Percentiles rank a stretch among this genome's conserved stretches.
Conservation (phyloP, 1,284 basidiomycete genomes). For the Volvariella volvacea region DNA sequence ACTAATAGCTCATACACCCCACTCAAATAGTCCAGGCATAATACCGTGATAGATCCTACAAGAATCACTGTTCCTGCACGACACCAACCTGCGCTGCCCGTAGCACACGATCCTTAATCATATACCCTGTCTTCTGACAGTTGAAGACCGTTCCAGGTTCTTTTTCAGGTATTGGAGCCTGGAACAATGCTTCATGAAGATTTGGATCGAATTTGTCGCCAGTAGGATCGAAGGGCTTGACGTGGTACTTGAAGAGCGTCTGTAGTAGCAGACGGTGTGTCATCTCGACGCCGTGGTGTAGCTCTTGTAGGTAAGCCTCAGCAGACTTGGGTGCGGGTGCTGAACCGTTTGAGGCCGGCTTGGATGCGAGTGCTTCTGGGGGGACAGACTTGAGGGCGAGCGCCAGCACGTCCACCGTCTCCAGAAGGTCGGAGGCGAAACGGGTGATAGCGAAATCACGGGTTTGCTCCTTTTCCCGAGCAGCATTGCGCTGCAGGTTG, state of each 20-base stretch:
- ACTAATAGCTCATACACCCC: neutral
- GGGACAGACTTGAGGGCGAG: slow-evolving; percentile 89
- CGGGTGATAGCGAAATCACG: slow-evolving; percentile 90
- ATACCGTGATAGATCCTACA: slow-evolving; percentile 4
- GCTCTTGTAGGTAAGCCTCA: slow-evolving; percentile 57
- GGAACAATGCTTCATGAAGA: slow-evolving; percentile 91
- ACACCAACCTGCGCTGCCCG: slow-evolving; percentile 97
- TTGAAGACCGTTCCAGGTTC: slow-evolving; percentile 88
- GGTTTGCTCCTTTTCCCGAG: slow-evolving; percentile 88
- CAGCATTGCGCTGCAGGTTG: slow-evolving; percentile 88
- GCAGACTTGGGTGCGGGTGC: slow-evolving; percentile 39
- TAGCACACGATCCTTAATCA: slow-evolving; percentile 87
- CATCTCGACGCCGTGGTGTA: slow-evolving; percentile 86
- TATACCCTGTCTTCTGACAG: slow-evolving; percentile 89
- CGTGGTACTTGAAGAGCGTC: slow-evolving; percentile 87
- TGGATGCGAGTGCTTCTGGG: slow-evolving; percentile 17
- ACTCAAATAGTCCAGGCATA: slow-evolving; percentile 6
- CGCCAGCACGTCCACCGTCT: slow-evolving; percentile 87
- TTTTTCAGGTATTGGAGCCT: slow-evolving; percentile 86
- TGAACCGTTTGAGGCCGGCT: slow-evolving; percentile 16
- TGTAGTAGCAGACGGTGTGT: slow-evolving; percentile 88
- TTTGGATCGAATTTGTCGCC: slow-evolving; percentile 96
- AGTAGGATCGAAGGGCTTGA: slow-evolving; percentile 87
- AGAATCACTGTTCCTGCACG: slow-evolving; percentile 48
- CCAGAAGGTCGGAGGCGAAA: slow-evolving; percentile 87